Evolutionary conservation across 2,329 filamentous ascomycete species (phyloP), one percentile per base, ranked within the genome.

Genomic region (Keithomyces neogunnii): DNA sequence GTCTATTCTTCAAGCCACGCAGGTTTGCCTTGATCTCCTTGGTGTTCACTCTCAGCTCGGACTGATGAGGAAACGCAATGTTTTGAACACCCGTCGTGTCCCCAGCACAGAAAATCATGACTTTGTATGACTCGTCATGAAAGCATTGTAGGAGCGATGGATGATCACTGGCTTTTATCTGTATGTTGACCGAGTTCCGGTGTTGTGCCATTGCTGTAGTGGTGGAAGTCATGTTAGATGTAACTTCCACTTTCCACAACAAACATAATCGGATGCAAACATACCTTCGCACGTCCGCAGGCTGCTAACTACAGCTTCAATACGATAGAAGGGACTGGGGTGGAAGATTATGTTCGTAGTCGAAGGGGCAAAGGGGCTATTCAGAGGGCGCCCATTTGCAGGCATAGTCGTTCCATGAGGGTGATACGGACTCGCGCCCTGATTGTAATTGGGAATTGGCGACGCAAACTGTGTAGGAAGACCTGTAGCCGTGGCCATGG

Each of bases 1-100:
- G 89, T 67, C 93, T 95, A 67, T 96, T 96, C 70, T 99, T 99
- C 55, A 99, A 70, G 4, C 93, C 93, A 59, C 93, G 87, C 58
- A 95, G 77, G 65, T 97, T 99, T n/a, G 87, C 86, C 67, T 92
- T 93, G 58, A 96, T 79, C 52, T 96, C 89, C 35, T 86, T 86
- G 8, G 83, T 79, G 60, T 99, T 99, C 51, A 96, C 82, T 64
- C 90, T 92, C 52, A 99, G 78, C 65, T 99, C 93, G 33, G 93
- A 87, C 69, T 96, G 90, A 60, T 92, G 84, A 2, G 93, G 93
- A 58, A 99, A 99, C 0, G 88, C 74, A 50, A 99, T 84, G 55
- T 97, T 89, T 48, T 88, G 87, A 3, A 73, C 66, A 13, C 78
- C 81, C 11, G 76, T 69, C 13, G 75, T 75, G 51, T 89, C 85